phyloP scores from a whole-genome alignment of 345 rosid genomes.

The Pugionium dolabratum region DNA sequence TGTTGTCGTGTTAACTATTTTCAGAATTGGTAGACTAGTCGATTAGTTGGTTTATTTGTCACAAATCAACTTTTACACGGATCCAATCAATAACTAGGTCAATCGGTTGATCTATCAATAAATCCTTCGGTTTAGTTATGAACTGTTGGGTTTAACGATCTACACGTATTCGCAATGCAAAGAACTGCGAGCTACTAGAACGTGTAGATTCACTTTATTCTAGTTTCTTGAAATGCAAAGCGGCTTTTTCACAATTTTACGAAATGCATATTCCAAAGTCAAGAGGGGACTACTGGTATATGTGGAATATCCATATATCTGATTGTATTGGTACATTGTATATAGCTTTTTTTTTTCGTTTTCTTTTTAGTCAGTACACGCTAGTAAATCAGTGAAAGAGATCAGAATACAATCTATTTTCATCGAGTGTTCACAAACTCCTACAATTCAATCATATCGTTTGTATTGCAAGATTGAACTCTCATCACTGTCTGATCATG shows the following conservation, averaged over 20 bases:
- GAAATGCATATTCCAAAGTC: not conserved
- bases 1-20: not conserved
- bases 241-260: not conserved
- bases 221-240: constrained; percentile 23
- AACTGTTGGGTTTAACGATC: constrained; percentile 1
- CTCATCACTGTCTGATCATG: too few relatives aligned
- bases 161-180: not conserved
- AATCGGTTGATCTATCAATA: not conserved
- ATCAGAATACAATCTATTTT: too few relatives aligned
- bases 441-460: too few relatives aligned
- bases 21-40: not conserved
- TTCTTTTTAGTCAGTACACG: too few relatives aligned
- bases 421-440: too few relatives aligned
- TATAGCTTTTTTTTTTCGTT: too few relatives aligned
- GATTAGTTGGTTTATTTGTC: not conserved
- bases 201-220: not conserved
- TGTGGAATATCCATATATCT: too few relatives aligned
- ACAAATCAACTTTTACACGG: not conserved
- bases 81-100: not conserved
- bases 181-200: not conserved
- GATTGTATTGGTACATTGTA: too few relatives aligned
- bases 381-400: too few relatives aligned
- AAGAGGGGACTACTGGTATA: not conserved
- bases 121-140: not conserved
- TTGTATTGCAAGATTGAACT: too few relatives aligned